Percentiles rank a stretch among this genome's conserved stretches.
These are phyloP conservation scores for Dispira simplex DNA, from an alignment of 192 early-diverging fungal species.

Conservation along the genomic window DNA sequence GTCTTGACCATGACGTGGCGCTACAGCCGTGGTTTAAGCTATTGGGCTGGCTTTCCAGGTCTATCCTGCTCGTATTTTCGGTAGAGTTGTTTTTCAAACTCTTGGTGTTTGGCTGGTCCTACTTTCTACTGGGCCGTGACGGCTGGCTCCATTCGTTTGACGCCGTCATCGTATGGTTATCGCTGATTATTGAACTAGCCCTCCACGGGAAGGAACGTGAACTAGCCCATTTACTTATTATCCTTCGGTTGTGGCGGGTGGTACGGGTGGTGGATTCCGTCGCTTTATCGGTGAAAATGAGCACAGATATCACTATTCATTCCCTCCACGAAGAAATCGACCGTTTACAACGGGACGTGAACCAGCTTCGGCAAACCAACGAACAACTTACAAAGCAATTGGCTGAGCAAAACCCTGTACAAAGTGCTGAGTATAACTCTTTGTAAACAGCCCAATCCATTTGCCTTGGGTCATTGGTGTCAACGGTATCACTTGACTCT, in stretches of 20 bases:
- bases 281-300: constrained; percentile 8
- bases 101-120: constrained; percentile 4
- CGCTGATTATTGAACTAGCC: constrained; percentile 1
- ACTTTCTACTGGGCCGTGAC: constrained; percentile 1
- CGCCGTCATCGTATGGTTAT: background rate
- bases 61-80: constrained; percentile 4
- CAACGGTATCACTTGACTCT: too few species aligned
- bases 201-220: constrained; percentile 3
- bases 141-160: constrained; percentile 9
- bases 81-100: background rate
- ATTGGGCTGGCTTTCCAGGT: background rate
- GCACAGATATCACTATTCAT: background rate
- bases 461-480: too few species aligned
- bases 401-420: too few species aligned
- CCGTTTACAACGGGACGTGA: background rate
- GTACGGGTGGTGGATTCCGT: constrained; percentile 2
- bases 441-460: too few species aligned
- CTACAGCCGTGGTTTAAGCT: background rate
- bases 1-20: background rate
- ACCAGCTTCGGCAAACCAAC: background rate
- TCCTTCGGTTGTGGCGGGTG: constrained; percentile 10
- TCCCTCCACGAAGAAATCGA: background rate
- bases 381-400: too few species aligned
- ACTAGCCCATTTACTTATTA: background rate
- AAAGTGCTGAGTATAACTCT: too few species aligned